These are phyloP conservation scores for Hyaloscypha bicolor DNA, from an alignment of 495 filamentous ascomycete genomes.

Conservation along the genomic window DNA sequence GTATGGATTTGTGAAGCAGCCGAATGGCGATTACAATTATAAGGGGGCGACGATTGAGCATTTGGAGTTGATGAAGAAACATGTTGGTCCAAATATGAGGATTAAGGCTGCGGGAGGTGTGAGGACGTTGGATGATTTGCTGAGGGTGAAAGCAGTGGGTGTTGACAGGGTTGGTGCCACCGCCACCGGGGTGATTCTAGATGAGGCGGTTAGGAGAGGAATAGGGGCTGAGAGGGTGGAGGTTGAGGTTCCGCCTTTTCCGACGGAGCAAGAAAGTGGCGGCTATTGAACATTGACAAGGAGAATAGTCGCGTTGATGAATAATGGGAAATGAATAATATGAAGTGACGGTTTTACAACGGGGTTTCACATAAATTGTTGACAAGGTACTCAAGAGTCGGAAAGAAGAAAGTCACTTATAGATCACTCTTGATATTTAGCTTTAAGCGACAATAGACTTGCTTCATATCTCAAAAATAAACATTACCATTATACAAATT, in stretches of 20 bases:
- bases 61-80: constrained; percentile 55
- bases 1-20: constrained; percentile 59
- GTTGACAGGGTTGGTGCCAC: constrained; percentile 54
- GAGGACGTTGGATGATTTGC: constrained; percentile 46
- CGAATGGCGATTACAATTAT: constrained; percentile 51
- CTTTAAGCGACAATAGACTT: neutral
- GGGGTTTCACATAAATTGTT: too few relatives aligned
- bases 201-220: constrained; percentile 54
- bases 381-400: too few relatives aligned
- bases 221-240: constrained; percentile 45
- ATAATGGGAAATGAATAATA: neutral
- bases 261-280: neutral
- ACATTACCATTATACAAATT: neutral
- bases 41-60: constrained; percentile 50
- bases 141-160: constrained; percentile 43
- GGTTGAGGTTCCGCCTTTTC: constrained; percentile 25
- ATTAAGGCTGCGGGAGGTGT: constrained; percentile 61
- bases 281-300: neutral
- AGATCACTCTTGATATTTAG: too few relatives aligned
- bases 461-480: neutral
- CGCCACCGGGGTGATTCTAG: constrained; percentile 54
- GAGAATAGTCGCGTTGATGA: neutral
- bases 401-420: too few relatives aligned
- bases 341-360: neutral
- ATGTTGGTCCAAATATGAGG: constrained; percentile 28